Conservation (phyloP, 2,329 filamentous ascomycete genomes). For the Ophiostoma perfectum region DNA sequence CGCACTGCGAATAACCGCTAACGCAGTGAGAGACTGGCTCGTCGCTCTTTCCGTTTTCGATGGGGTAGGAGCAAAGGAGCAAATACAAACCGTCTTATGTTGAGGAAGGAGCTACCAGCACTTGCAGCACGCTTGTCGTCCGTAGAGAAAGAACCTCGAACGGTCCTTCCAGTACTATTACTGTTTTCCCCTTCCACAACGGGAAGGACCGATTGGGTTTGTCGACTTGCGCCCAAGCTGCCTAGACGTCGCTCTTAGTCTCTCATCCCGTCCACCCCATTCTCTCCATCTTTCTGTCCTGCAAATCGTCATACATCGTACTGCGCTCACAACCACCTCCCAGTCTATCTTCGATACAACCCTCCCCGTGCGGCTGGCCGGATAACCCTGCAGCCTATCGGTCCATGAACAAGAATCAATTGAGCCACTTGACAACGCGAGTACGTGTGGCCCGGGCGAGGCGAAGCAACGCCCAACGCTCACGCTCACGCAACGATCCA, state of each 20-base stretch:
- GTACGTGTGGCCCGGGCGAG: conserved; percentile 10
- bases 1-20: background rate
- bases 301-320: background rate
- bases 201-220: conserved; percentile 4
- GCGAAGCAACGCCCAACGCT: conserved; percentile 16
- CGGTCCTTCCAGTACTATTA: background rate
- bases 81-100: conserved; percentile 21
- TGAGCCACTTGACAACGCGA: background rate
- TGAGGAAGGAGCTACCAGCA: conserved; percentile 4
- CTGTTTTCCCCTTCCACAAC: background rate
- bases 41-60: background rate
- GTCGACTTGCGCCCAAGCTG: background rate
- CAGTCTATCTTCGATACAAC: background rate
- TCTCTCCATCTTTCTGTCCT: background rate
- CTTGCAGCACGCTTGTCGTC: background rate
- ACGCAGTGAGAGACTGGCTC: too few species aligned
- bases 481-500: background rate
- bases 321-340: background rate
- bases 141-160: background rate
- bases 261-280: background rate
- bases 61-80: background rate
- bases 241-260: background rate
- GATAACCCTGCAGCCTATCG: background rate
- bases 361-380: background rate
- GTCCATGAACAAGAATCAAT: background rate